A percentile compares a stretch with the other conserved stretches of the same genome.
Evolutionary conservation across 352 stramenopile species (phyloP).

Genomic region (Phytophthora capsici): DNA sequence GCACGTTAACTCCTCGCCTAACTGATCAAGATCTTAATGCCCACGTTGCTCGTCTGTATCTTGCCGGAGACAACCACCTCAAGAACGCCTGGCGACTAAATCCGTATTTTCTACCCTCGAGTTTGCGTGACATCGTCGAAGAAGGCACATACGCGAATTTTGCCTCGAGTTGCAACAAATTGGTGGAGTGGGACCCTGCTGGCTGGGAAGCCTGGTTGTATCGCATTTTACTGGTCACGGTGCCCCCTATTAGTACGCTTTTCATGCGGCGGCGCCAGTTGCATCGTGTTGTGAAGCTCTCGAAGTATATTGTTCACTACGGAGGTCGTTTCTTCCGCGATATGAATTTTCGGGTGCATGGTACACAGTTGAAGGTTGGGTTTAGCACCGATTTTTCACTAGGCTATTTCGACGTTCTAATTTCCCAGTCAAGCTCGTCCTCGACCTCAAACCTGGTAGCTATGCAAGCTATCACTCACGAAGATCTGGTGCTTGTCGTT

Average conservation of each 20-base stretch:
- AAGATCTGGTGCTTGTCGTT: slow-evolving; percentile 62
- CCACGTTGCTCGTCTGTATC: slow-evolving; percentile 80
- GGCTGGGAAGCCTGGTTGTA: slow-evolving; percentile 78
- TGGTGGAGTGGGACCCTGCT: slow-evolving; percentile 61
- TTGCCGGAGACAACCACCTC: slow-evolving; percentile 74
- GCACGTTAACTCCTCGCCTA: slow-evolving; percentile 71
- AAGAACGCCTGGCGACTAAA: slow-evolving; percentile 72
- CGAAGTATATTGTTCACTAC: slow-evolving; percentile 71
- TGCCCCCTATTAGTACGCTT: slow-evolving; percentile 60
- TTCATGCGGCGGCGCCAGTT: slow-evolving; percentile 78
- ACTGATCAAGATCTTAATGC: slow-evolving; percentile 78
- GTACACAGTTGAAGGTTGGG: slow-evolving; percentile 78
- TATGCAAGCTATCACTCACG: slow-evolving; percentile 31
- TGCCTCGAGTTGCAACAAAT: slow-evolving; percentile 73
- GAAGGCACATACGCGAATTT: slow-evolving; percentile 79
- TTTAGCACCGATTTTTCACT: slow-evolving; percentile 88
- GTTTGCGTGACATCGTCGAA: slow-evolving; percentile 75
- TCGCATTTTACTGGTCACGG: slow-evolving; percentile 49
- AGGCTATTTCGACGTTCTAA: slow-evolving; percentile 81
- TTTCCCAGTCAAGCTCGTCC: slow-evolving; percentile 40
- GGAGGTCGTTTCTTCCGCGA: slow-evolving; percentile 82
- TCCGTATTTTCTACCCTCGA: slow-evolving; percentile 58
- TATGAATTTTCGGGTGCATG: slow-evolving; percentile 80
- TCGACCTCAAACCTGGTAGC: slow-evolving; percentile 36
- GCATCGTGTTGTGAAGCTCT: slow-evolving; percentile 64